These are phyloP conservation scores for Plasmodium falciparum DNA, from an alignment of 169 alveolate species.

Conservation along the genomic window DNA sequence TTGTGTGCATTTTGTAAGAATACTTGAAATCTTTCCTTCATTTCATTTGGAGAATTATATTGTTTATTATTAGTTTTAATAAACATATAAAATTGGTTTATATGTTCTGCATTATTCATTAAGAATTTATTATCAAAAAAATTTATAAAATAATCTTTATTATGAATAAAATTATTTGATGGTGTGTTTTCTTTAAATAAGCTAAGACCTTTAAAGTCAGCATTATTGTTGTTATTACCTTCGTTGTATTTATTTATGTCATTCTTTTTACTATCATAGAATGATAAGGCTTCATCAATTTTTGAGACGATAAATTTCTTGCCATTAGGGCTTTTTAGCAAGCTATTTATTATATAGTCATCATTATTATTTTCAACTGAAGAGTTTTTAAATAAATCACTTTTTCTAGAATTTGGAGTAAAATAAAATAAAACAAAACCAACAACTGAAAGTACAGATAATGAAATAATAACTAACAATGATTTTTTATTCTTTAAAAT, in stretches of 20 bases:
- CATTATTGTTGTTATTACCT: background rate
- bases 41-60: conserved; percentile 45
- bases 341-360: conserved; percentile 20
- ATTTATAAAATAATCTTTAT: conserved; percentile 3
- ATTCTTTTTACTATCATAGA: background rate
- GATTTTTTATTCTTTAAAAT: conserved; percentile 3
- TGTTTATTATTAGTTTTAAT: conserved; percentile 9
- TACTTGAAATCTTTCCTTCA: conserved; percentile 34
- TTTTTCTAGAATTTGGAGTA: background rate
- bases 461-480: background rate
- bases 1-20: conserved; percentile 32
- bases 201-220: background rate
- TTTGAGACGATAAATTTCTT: conserved; percentile 58
- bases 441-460: conserved; percentile 5
- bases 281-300: conserved; percentile 4
- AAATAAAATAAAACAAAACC: conserved; percentile 2
- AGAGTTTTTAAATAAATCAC: background rate
- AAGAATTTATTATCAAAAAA: conserved; percentile 22
- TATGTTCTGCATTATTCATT: conserved; percentile 44
- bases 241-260: background rate
- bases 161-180: background rate
- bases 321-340: conserved; percentile 30
- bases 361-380: background rate
- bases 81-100: conserved; percentile 59
- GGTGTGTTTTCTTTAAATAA: background rate